Evolutionary conservation across 768 basidiomycete species (phyloP).

Genomic region (Leccinum broughii): DNA sequence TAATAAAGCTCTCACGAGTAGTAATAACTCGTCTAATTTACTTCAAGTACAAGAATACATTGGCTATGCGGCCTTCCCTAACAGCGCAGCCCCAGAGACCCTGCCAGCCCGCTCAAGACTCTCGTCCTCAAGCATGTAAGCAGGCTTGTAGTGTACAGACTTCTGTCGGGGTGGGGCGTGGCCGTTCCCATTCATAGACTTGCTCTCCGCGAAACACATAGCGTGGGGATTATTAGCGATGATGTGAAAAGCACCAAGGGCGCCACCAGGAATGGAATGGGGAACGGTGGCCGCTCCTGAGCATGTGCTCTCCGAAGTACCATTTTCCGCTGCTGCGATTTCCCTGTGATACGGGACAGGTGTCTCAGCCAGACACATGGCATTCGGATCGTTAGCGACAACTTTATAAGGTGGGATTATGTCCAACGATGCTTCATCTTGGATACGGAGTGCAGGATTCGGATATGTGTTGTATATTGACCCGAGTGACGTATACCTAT

Average conservation of each 20-base stretch:
- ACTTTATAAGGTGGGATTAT: constrained; percentile 22
- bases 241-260: constrained; percentile 17
- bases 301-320: constrained; percentile 18
- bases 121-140: constrained; percentile 78
- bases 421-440: constrained; percentile 10
- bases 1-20: not conserved
- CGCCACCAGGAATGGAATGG: not conserved
- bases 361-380: constrained; percentile 19
- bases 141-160: constrained; percentile 60
- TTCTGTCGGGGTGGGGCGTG: not conserved
- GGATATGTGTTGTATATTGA: constrained; percentile 94
- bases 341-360: not conserved
- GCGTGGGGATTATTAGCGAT: constrained; percentile 25
- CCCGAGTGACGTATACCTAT: constrained; percentile 95
- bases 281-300: not conserved
- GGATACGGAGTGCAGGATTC: constrained; percentile 73
- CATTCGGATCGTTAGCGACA: constrained; percentile 21
- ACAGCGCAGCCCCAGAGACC: constrained; percentile 32
- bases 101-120: constrained; percentile 72
- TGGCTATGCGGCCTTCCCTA: constrained; percentile 7
- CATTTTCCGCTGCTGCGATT: not conserved
- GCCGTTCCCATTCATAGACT: constrained; percentile 1
- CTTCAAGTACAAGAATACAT: not conserved
- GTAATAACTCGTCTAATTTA: not conserved
- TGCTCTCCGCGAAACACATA: constrained; percentile 18